Conservation (phyloP, 164 flowering plant genomes). For the Kalanchoe fedtschenkoi region DNA sequence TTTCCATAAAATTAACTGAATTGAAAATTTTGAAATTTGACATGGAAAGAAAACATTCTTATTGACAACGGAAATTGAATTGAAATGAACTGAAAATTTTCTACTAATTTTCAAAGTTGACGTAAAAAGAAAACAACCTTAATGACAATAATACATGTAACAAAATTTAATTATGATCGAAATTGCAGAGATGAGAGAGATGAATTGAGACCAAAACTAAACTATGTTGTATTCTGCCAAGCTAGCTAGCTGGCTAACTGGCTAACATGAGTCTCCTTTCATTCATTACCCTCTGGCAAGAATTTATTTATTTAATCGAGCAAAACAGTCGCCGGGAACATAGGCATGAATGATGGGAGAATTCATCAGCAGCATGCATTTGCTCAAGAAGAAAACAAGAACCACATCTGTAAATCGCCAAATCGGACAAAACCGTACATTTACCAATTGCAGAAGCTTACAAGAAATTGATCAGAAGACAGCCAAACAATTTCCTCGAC, state of each 20-base stretch:
- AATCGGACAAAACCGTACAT: not conserved
- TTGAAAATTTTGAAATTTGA: too few species aligned
- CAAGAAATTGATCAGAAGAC: not conserved
- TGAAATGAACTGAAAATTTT: too few species aligned
- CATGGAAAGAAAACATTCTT: too few species aligned
- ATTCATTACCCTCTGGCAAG: not conserved
- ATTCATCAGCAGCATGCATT: not conserved
- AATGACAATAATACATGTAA: too few species aligned
- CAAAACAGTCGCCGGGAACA: slow-evolving; percentile 5
- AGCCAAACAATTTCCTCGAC: too few species aligned
- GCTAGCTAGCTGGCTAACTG: not conserved
- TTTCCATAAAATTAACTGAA: too few species aligned
- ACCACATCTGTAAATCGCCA: not conserved
- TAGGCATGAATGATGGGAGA: slow-evolving; percentile 2
- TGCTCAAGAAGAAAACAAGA: not conserved
- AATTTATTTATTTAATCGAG: not conserved
- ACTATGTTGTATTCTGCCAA: not conserved
- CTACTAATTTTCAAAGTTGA: too few species aligned
- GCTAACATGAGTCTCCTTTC: too few species aligned
- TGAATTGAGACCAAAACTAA: not conserved
- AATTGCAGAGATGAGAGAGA: not conserved
- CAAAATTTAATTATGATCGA: not conserved
- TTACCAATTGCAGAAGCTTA: not conserved
- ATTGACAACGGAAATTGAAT: too few species aligned
- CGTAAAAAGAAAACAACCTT: too few species aligned